Percentiles rank a stretch among this genome's conserved stretches.
Conservation (phyloP, 495 filamentous ascomycete species). For the Haplographium delicatum region DNA sequence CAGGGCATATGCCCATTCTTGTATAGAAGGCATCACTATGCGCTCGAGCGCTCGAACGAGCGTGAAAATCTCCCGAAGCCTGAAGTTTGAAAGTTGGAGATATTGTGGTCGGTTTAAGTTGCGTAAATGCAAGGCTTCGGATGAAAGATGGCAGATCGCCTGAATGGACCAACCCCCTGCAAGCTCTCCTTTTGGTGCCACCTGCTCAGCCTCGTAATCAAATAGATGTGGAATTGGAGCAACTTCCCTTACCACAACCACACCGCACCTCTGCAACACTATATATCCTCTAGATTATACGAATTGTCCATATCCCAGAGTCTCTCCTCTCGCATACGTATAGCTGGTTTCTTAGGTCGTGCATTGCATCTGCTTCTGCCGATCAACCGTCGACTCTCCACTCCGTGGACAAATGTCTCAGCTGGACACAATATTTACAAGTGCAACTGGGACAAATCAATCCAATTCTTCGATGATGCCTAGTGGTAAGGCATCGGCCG, state of each 20-base stretch:
- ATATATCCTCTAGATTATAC: no score
- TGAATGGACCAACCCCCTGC: slow-evolving; percentile 3
- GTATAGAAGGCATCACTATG: slow-evolving; percentile 14
- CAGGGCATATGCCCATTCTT: slow-evolving; percentile 29
- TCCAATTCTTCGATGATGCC: slow-evolving; percentile 27
- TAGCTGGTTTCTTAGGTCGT: no score
- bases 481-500: slow-evolving; percentile 52
- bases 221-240: no score
- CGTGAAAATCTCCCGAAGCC: no score
- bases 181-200: not conserved
- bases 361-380: not conserved
- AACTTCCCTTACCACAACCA: no score
- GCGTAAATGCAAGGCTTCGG: slow-evolving; percentile 21
- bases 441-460: slow-evolving; percentile 3
- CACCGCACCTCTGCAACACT: no score
- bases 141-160: not conserved
- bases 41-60: no score
- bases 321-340: no score
- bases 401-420: slow-evolving; percentile 16
- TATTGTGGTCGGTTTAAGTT: not conserved
- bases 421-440: slow-evolving; percentile 7
- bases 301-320: no score
- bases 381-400: no score
- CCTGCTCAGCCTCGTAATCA: slow-evolving; percentile 21
- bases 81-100: slow-evolving; percentile 1